These are phyloP conservation scores for Neocucurbitaria cava DNA, from an alignment of 2,329 filamentous ascomycete species.

Conservation along the genomic window DNA sequence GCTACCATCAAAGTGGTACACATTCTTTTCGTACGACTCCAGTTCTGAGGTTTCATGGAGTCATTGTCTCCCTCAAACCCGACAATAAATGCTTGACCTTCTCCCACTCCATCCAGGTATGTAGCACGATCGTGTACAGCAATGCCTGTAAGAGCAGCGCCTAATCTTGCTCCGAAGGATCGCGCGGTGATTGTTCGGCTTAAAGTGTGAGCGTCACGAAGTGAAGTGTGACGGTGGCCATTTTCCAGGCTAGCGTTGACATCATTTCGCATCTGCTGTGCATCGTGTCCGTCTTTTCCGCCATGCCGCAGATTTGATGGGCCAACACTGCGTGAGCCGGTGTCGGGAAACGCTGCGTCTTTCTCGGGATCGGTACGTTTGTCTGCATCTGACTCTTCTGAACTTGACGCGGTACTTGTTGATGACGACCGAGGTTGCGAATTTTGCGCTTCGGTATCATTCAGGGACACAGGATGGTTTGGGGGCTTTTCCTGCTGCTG, in stretches of 20 bases:
- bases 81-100: conserved; percentile 49
- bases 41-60: conserved; percentile 48
- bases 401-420: not conserved
- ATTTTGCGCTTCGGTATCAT: not conserved
- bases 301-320: not conserved
- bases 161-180: conserved; percentile 42
- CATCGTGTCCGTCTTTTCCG: not conserved
- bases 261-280: not conserved
- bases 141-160: conserved; percentile 46
- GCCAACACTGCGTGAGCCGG: not conserved
- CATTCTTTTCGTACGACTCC: conserved; percentile 37
- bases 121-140: conserved; percentile 45
- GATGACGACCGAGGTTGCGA: not conserved
- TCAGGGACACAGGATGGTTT: not conserved
- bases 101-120: conserved; percentile 38
- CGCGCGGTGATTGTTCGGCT: conserved; percentile 30
- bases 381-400: not conserved
- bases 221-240: not conserved
- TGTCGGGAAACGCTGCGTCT: not conserved
- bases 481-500: conserved; percentile 3
- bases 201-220: not conserved
- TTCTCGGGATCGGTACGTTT: not conserved
- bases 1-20: conserved; percentile 45
- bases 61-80: conserved; percentile 47
- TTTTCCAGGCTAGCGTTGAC: not conserved